A percentile compares a stretch with the other conserved stretches of the same genome.
phyloP scores from a whole-genome alignment of 2,329 filamentous ascomycete genomes.

The Sclerotinia nivalis region DNA sequence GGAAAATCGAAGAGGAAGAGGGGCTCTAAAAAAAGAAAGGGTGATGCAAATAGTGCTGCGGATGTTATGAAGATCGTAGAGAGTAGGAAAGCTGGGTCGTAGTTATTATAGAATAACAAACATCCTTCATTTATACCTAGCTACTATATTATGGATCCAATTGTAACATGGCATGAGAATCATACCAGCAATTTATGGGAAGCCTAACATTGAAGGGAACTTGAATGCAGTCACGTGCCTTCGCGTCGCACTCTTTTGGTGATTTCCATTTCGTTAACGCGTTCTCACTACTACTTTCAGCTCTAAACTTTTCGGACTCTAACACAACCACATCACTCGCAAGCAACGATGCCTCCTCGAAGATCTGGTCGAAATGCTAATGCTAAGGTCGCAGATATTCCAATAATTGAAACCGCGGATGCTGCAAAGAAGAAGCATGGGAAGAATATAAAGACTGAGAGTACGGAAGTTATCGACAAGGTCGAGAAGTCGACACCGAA shows the following conservation, averaged over 20 bases:
- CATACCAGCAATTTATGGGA: not conserved
- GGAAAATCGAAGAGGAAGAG: conserved; percentile 64
- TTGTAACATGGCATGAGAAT: not conserved
- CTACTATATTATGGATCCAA: not conserved
- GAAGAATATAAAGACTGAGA: conserved; percentile 29
- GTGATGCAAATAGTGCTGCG: conserved; percentile 73
- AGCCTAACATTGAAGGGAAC: no score
- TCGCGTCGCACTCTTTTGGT: not conserved
- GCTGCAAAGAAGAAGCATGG: conserved; percentile 27
- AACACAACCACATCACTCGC: not conserved
- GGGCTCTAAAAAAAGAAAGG: conserved; percentile 73
- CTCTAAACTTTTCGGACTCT: not conserved
- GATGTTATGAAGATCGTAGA: conserved; percentile 83
- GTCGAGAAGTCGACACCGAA: conserved; percentile 21
- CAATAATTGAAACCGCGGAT: conserved; percentile 15
- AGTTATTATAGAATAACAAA: not conserved
- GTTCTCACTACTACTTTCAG: not conserved
- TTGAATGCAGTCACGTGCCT: not conserved
- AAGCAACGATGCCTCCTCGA: conserved; percentile 34
- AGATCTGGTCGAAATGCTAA: conserved; percentile 32
- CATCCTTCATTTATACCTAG: not conserved
- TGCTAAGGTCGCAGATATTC: conserved; percentile 9
- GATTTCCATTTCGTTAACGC: not conserved
- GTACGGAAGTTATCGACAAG: conserved; percentile 22
- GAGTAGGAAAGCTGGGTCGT: conserved; percentile 33